These are phyloP conservation scores for Macadamia tetraphylla DNA, from an alignment of 164 flowering plant genomes.

Conservation along the genomic window DNA sequence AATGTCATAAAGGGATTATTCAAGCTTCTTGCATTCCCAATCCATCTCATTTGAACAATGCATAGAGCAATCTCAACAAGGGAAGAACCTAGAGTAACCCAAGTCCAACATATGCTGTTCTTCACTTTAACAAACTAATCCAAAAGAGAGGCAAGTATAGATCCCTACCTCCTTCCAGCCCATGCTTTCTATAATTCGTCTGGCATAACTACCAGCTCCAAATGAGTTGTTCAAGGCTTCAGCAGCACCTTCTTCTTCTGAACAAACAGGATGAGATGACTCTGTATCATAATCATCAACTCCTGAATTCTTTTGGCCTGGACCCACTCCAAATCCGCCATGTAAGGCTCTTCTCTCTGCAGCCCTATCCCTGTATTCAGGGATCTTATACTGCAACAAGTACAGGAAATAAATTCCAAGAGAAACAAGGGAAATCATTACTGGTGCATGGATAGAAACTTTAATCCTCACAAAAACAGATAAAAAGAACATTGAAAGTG, in stretches of 20 bases:
- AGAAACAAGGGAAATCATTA: not conserved
- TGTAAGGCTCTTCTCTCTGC: constrained; percentile 92
- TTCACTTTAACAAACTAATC: not conserved
- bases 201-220: constrained; percentile 84
- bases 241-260: constrained; percentile 56
- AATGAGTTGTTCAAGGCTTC: constrained; percentile 74
- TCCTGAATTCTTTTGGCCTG: constrained; percentile 63
- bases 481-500: not conserved
- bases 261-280: constrained; percentile 23
- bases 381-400: constrained; percentile 30
- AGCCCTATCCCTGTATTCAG: constrained; percentile 75
- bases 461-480: not conserved
- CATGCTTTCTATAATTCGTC: constrained; percentile 75
- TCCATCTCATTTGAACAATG: no score
- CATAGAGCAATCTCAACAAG: no score
- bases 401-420: not conserved
- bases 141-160: not conserved
- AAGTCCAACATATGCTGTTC: not conserved
- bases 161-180: constrained; percentile 95
- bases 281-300: constrained; percentile 16
- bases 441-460: not conserved
- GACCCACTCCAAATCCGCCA: constrained; percentile 84
- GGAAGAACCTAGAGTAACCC: no score
- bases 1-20: no score
- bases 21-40: no score